Evolutionary conservation across 306 rosid genomes (phyloP), one percentile per base, ranked within the genome.

Genomic region (Inga oerstediana): DNA sequence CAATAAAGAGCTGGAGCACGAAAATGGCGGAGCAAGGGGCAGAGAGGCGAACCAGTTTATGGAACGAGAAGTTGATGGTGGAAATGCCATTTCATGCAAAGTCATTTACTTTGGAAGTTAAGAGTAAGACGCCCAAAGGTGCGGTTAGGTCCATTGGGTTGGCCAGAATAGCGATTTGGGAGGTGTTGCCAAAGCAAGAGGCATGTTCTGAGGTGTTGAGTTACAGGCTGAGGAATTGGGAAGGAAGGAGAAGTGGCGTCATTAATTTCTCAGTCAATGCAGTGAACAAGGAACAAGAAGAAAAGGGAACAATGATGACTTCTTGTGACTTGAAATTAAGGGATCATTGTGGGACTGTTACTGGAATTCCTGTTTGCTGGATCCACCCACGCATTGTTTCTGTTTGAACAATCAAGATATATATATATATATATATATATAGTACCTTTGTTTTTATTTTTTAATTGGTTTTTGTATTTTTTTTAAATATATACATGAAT

Each of bases 181-280:
- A 91, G 4, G 87, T 91, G 13, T 0, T 49, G 0, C 88, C 79
- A 0, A 76, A 65, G 43, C 44, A 27, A 4, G 71, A 65, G 10
- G 3, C 2, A 1, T 32, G 71, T 76, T 30, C 58, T 87, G 91
- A 91, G 54, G 82, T 79, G 58, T 44, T 89, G 87, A 89, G 95
- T 80, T 91, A 89, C 37, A 70, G 95, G 71, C 44, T 89, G 82
- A 86, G 91, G 79, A 84, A 89, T 30, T 19, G 59, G 9, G 80
- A 73, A 49, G 91, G 95, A 0, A 78, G 81, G 48, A 78, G 79
- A 78, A 91, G 77, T 19, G 95, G 95, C 61, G 85, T 88, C 24
- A 51, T 91, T 11, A 88, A 89, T 61, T 71, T 89, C 46, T 89
- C 90, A 7, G 91, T 88, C 56, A 88, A 34, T 0, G 30, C 30